Evolutionary conservation across 2,329 filamentous ascomycete species (phyloP).

Genomic region (Arthroderma uncinatum): DNA sequence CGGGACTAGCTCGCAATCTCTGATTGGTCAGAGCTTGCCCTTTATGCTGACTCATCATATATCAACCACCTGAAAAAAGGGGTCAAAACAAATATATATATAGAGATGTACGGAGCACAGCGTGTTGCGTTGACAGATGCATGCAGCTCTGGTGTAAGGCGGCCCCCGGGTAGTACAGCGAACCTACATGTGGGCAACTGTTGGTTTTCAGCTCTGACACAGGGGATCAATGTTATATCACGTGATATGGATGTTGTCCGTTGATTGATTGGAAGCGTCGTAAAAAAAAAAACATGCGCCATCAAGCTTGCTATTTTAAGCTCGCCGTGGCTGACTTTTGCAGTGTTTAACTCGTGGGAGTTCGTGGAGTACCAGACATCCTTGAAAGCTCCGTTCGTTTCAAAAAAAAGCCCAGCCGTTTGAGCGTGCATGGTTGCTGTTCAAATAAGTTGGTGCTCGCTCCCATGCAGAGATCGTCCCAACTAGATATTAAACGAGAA

Average conservation of each 20-base stretch:
- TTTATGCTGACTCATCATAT: neutral
- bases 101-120: too few species aligned
- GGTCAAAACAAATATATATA: too few species aligned
- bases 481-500: neutral
- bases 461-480: neutral
- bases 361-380: neutral
- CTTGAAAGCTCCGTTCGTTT: neutral
- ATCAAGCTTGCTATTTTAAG: neutral
- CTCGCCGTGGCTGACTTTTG: neutral
- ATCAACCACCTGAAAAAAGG: neutral
- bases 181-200: too few species aligned
- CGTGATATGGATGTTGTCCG: too few species aligned
- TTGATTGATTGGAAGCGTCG: neutral
- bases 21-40: neutral
- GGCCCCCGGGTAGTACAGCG: too few species aligned
- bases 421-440: neutral
- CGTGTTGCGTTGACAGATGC: too few species aligned
- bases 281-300: neutral
- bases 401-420: neutral
- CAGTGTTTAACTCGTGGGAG: neutral
- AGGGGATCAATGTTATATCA: too few species aligned
- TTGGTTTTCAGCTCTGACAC: too few species aligned
- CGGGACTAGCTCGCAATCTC: neutral
- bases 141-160: too few species aligned
- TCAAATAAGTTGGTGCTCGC: neutral